Evolutionary conservation across 805 yeast genomes (phyloP).

Genomic region (Komagataella kurtzmanii): DNA sequence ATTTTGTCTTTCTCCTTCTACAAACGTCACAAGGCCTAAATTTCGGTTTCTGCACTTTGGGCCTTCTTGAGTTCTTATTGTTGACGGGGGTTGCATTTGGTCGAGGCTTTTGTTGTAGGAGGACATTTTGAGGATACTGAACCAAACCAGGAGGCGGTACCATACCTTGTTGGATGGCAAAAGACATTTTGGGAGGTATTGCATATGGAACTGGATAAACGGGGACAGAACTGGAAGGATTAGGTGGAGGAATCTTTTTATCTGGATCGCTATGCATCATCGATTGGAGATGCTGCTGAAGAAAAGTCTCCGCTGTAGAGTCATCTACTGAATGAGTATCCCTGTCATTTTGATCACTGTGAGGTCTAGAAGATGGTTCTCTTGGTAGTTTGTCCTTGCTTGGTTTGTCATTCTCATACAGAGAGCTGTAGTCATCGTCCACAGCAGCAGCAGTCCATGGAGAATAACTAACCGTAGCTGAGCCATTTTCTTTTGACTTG

Average conservation of each 20-base stretch:
- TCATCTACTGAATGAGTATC: neutral
- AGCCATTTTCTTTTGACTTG: neutral
- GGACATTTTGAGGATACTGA: neutral
- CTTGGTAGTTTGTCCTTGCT: neutral
- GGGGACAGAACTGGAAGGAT: neutral
- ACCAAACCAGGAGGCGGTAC: neutral
- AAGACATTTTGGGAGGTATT: neutral
- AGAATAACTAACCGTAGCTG: neutral
- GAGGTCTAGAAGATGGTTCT: neutral
- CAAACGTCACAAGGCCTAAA: constrained; percentile 77
- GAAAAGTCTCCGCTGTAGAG: neutral
- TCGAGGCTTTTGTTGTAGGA: neutral
- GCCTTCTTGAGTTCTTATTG: neutral
- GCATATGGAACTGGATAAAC: neutral
- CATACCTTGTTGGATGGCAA: neutral
- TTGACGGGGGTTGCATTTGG: neutral
- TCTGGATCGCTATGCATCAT: neutral
- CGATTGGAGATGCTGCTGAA: neutral
- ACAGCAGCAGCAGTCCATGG: neutral
- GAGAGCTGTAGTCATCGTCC: neutral
- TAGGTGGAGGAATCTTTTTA: neutral
- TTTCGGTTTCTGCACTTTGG: constrained; percentile 10
- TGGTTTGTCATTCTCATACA: neutral
- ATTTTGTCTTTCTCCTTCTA: constrained; percentile 64
- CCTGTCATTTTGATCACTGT: neutral